Percentiles rank a stretch among this genome's conserved stretches.
Conservation (phyloP, 805 yeast species). For the Cyberlindnera maritima region DNA sequence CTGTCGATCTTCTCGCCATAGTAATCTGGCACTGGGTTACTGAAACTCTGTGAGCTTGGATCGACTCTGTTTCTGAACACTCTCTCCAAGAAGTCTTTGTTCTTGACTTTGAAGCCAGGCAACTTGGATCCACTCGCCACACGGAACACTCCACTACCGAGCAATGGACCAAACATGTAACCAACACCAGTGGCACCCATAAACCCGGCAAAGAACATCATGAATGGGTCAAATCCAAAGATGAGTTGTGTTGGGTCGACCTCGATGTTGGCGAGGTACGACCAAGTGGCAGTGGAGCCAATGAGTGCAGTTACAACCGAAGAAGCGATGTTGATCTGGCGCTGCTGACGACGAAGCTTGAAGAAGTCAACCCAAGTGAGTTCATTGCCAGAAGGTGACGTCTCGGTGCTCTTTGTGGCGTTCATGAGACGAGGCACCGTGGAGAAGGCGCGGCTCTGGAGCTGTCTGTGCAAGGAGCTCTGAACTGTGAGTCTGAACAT, state of each 20-base stretch:
- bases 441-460: slow-evolving; percentile 14
- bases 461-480: slow-evolving; percentile 16
- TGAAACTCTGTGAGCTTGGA: slow-evolving; percentile 84
- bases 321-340: slow-evolving; percentile 63
- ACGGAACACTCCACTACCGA: slow-evolving; percentile 72
- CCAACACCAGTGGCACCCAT: slow-evolving; percentile 74
- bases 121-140: slow-evolving; percentile 46
- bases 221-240: slow-evolving; percentile 86
- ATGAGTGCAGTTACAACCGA: slow-evolving; percentile 65
- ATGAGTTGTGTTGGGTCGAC: slow-evolving; percentile 85
- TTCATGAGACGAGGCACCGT: slow-evolving; percentile 3
- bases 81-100: slow-evolving; percentile 70
- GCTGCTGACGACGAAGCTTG: slow-evolving; percentile 68
- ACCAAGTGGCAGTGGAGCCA: slow-evolving; percentile 70
- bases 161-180: slow-evolving; percentile 74
- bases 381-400: not conserved
- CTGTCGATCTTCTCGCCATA: slow-evolving; percentile 95
- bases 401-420: not conserved
- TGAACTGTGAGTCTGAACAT: slow-evolving; percentile 12
- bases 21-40: slow-evolving; percentile 97
- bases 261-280: slow-evolving; percentile 73
- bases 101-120: slow-evolving; percentile 53
- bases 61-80: slow-evolving; percentile 82
- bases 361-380: slow-evolving; percentile 79
- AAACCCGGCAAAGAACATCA: slow-evolving; percentile 74